Base-by-base conservation (phyloP, 139 green algal genomes). In the Yamagishiella unicocca region DNA sequence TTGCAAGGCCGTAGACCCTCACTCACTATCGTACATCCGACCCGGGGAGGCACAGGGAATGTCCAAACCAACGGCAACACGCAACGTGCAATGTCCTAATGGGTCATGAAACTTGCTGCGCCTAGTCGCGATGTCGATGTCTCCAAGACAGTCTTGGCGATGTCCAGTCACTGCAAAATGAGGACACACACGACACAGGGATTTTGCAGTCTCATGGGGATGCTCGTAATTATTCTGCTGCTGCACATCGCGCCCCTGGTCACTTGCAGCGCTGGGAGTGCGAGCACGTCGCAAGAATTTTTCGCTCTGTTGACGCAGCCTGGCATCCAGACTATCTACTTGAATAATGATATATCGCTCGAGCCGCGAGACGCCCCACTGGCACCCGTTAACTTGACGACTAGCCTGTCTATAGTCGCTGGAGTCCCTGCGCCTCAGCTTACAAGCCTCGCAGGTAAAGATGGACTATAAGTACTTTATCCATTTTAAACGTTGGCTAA, bases 281-380 rank as follows among this genome's bases (percentile, higher is more conserved):
- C 70, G 21, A 78, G 70, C 72, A 80, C 27, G 17, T 80, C 72
- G 27, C 62, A 62, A n/a, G 72, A 80, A 42, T 80, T 80, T 43
- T 80, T 80, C 29, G 29, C 72, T 1, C 43, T 80, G 10, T 46
- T 80, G 43, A 45, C 8, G 2, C 43, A 43, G 43, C 72, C 72
- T 27, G 72, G 72, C 42, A 62, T 80, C 43, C 10, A 25, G 25
- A 40, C 29, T 9, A 80, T 80, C 27, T 29, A 42, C 29, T 27
- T 80, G 12, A 62, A 62, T 40, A 80, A 80, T 42, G 72, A 80
- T 31, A 80, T 80, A 42, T 80, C 72, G 14, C 4, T 80, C 27
- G 29, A 64, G 1, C 1, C 42, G 10, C 1, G 21, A 2, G 72
- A 80, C 25, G 72, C 72, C 33, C 72, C 72, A 1, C 1, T 7